Base-by-base conservation (phyloP, 2,329 filamentous ascomycete species). In the Epichloe scottii region DNA sequence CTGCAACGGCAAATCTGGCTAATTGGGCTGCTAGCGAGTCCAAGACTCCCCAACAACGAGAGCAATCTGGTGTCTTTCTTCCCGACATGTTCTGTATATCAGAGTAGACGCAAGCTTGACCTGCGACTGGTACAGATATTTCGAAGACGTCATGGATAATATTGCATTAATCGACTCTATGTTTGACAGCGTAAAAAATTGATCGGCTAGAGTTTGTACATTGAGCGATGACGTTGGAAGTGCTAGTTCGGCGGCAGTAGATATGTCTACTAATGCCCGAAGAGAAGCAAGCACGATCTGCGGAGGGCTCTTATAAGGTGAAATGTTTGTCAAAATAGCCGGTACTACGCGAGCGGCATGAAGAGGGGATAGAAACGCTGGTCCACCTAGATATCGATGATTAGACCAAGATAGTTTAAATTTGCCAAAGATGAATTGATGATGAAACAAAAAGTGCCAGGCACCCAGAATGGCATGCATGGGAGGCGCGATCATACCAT, bases 21-120 rank as follows among this genome's bases (percentile, higher is more conserved):
- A 97, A 69, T 57, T 83, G 83, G 5, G 81, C 76, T 26, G 88
- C 85, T 30, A 97, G 74, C 12, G 84, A 79, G 66, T 95, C 88
- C 35, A 97, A 71, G 26, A 95, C 75, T 5, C 87, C 87, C 11
- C 75, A 38, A 83, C 82, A 11, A 87, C 79, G 50, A 97, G 69
- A n/a, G 77, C 70, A 54, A 79, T 77, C 65, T 87, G 87, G 55
- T 93, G 82, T 11, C 70, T 69, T 53, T 89, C 82, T 54, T 85
- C 79, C 17, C 72, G 75, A 61, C 88, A 93, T n/a, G 82, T 65
- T 35, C 65, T 68, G 53, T 67, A 71, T 60, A 85, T 74, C 46
- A 84, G 66, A 55, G 63, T 71, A 38, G 82, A 75, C 3, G 79
- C 74, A 35, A 85, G 72, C 1, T 72, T 71, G 52, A 85, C 77